These are phyloP conservation scores for Aureobasidium vineae DNA, from an alignment of 2,329 filamentous ascomycete species.

Conservation along the genomic window DNA sequence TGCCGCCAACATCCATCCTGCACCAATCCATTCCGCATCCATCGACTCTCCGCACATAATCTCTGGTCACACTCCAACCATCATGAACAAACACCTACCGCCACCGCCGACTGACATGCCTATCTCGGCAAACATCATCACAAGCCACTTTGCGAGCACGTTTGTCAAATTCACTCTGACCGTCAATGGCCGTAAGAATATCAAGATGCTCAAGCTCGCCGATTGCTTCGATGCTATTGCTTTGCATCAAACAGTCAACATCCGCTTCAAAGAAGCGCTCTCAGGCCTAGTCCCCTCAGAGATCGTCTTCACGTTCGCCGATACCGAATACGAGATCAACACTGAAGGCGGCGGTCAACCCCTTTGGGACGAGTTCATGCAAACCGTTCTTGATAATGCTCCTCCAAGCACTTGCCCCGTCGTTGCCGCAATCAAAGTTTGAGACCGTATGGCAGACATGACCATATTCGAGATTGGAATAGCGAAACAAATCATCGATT, in stretches of 20 bases:
- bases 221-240: neutral
- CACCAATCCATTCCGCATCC: neutral
- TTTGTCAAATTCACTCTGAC: neutral
- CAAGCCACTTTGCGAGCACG: neutral
- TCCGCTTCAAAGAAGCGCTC: slow-evolving; percentile 2
- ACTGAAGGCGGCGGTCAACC: neutral
- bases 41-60: neutral
- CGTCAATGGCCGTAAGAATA: neutral
- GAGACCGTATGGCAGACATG: neutral
- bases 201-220: slow-evolving; percentile 4
- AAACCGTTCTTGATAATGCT: neutral
- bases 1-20: neutral
- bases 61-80: neutral
- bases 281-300: neutral
- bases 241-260: neutral
- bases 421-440: neutral
- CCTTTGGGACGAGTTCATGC: neutral
- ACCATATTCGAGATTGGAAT: too few species aligned
- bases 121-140: neutral
- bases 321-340: neutral
- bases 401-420: neutral
- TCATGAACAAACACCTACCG: neutral
- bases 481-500: too few species aligned
- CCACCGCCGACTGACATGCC: neutral
- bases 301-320: neutral